Conservation (phyloP, 345 rosid species). For the Acer saccharum region DNA sequence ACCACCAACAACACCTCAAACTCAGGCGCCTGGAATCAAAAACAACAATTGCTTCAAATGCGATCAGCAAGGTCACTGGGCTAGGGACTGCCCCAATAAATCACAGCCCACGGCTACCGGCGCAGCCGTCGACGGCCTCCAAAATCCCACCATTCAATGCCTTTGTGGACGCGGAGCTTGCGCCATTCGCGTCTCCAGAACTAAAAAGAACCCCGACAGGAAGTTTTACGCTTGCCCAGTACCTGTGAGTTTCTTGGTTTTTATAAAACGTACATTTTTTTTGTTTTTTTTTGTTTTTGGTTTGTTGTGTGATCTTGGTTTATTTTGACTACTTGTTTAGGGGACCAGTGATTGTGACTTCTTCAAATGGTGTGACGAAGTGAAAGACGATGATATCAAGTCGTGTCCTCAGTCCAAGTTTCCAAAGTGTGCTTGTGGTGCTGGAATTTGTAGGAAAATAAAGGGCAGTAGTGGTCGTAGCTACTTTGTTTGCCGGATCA, state of each 20-base stretch:
- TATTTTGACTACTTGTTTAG: not conserved
- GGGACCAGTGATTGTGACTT: not conserved
- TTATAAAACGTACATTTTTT: not conserved
- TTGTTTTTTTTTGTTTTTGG: too few species aligned
- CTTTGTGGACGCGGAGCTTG: constrained; percentile 14
- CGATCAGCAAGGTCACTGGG: constrained; percentile 20
- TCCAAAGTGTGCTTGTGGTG: constrained; percentile 32
- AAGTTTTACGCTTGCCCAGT: constrained; percentile 14
- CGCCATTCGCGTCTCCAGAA: not conserved
- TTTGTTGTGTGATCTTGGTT: not conserved
- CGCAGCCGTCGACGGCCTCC: not conserved
- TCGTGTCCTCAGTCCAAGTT: too few species aligned
- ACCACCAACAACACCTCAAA: not conserved
- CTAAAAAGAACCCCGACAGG: constrained; percentile 12
- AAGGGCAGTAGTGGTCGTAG: not conserved
- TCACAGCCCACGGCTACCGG: not conserved
- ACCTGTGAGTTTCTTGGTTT: not conserved
- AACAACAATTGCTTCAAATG: constrained; percentile 12
- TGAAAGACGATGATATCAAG: not conserved
- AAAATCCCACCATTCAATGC: constrained; percentile 24
- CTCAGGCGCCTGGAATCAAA: not conserved
- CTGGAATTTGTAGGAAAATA: constrained; percentile 9
- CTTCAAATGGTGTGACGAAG: constrained; percentile 22
- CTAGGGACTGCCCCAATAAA: constrained; percentile 11
- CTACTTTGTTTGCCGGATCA: constrained; percentile 31